A percentile compares a stretch with the other conserved stretches of the same genome.
Evolutionary conservation across 2,329 filamentous ascomycete species (phyloP).

Genomic region (Erysiphe pulchra): DNA sequence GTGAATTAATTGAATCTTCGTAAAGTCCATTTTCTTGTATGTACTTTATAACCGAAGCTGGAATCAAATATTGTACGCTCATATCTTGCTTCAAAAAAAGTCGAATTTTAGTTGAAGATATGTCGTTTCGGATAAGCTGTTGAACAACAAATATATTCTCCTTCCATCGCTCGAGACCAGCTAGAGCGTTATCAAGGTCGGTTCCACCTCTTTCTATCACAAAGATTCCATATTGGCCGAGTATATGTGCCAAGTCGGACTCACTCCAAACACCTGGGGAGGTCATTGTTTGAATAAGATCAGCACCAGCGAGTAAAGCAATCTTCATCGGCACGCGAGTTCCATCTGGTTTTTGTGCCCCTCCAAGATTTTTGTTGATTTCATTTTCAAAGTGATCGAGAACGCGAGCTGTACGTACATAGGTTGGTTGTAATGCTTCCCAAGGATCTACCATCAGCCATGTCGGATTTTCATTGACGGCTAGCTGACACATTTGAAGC

Average conservation of each 20-base stretch:
- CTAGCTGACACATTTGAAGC: constrained; percentile 68
- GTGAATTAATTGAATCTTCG: constrained; percentile 17
- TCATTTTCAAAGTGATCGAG: constrained; percentile 80
- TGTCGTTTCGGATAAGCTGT: constrained; percentile 67
- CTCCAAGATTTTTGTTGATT: constrained; percentile 55
- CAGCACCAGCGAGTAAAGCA: constrained; percentile 56
- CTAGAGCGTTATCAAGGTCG: constrained; percentile 66
- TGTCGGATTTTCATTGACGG: constrained; percentile 34
- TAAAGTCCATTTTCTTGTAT: constrained; percentile 44
- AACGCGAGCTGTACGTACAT: constrained; percentile 70
- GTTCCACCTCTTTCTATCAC: constrained; percentile 75
- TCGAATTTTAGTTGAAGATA: constrained; percentile 61
- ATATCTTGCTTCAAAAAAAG: constrained; percentile 56
- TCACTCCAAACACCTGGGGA: constrained; percentile 56
- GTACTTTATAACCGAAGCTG: constrained; percentile 48
- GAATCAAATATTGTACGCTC: constrained; percentile 56
- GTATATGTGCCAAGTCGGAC: constrained; percentile 66
- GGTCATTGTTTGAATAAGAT: constrained; percentile 49
- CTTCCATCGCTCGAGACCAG: constrained; percentile 57
- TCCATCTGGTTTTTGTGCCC: constrained; percentile 43
- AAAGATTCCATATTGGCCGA: constrained; percentile 61
- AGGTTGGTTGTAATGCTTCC: constrained; percentile 66
- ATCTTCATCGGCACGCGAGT: constrained; percentile 39
- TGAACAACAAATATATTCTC: constrained; percentile 32
- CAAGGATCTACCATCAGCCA: constrained; percentile 76